Conservation (phyloP, 805 yeast genomes). For the Sugiyamaella qingdaonensis region DNA sequence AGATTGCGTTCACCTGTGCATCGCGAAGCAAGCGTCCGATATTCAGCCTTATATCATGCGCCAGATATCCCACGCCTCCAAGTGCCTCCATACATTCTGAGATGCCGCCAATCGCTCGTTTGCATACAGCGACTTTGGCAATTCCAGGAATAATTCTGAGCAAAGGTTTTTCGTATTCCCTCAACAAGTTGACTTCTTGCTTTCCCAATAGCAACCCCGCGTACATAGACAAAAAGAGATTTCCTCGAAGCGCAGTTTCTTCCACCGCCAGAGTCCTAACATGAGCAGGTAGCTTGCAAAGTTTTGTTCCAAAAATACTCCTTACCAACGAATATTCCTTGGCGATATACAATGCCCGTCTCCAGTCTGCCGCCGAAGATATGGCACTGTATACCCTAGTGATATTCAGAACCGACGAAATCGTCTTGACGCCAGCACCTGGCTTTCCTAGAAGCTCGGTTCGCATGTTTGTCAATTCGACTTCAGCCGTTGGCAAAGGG, state of each 20-base stretch:
- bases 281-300: slow-evolving; percentile 25
- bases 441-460: slow-evolving; percentile 23
- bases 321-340: slow-evolving; percentile 27
- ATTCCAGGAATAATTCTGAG: slow-evolving; percentile 28
- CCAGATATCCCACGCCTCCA: slow-evolving; percentile 33
- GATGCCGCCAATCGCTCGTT: slow-evolving; percentile 25
- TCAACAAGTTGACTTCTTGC: slow-evolving; percentile 17
- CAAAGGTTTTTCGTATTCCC: slow-evolving; percentile 20
- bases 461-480: slow-evolving; percentile 26
- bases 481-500: slow-evolving; percentile 32
- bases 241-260: slow-evolving; percentile 23
- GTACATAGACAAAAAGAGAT: slow-evolving; percentile 24
- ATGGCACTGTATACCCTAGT: slow-evolving; percentile 28
- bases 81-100: slow-evolving; percentile 34
- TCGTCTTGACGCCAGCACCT: slow-evolving; percentile 28
- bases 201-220: slow-evolving; percentile 25
- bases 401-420: slow-evolving; percentile 28
- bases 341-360: slow-evolving; percentile 25
- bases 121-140: slow-evolving; percentile 26
- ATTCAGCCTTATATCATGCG: slow-evolving; percentile 29
- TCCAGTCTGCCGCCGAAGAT: slow-evolving; percentile 23
- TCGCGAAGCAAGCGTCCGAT: slow-evolving; percentile 29
- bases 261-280: slow-evolving; percentile 26
- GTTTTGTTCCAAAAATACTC: slow-evolving; percentile 25
- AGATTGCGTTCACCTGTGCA: slow-evolving; percentile 30